Base-by-base conservation (phyloP, 345 rosid species). In the Clausena lansium region DNA sequence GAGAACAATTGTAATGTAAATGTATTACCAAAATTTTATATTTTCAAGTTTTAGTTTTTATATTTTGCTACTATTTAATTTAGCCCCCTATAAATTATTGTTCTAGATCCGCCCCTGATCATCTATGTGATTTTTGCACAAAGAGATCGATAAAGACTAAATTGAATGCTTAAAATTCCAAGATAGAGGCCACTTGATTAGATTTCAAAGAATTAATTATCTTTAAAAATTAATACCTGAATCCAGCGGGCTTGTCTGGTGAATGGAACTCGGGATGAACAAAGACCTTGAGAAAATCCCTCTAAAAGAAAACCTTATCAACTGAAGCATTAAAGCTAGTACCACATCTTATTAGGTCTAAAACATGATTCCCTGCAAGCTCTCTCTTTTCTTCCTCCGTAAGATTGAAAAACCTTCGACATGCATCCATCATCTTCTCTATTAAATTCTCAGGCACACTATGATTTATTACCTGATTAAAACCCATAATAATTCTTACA, bases 341-440 rank as follows among this genome's bases (percentile, higher is more conserved):
- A 2, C 92, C 94, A 64, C 66, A 85, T 75, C 89, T 81, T 33
- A 88, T 84, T 0, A 91, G 85, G 28, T 88, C 94, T 83, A 85
- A 59, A 5, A 87, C 88, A 75, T 84, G 72, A 71, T 90, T 88
- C n/a, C 81, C 87, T 72, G 58, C 66, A 33, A 54, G 83, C 63
- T 83, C 84, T 25, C 60, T 74, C 82, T 88, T 90, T 81, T 88
- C 91, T 61, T 85, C 91, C 72, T 88, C 92, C 3, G 73, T 2
- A 58, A 88, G 77, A 73, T 90, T 78, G 69, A 90, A 90, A 64
- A 85, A 88, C 9, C 50, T 83, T 62, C 2, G 58, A 33, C 84
- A 62, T 1, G 41, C 77, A 4, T 86, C 85, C 0, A 81, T 68
- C 69, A 88, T 86, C 11, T 45, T 75, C 79, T 76, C 74, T 82